Percentiles rank a stretch among this genome's conserved stretches.
These are phyloP conservation scores for Raffaelea ambrosiae DNA, from an alignment of 2,329 filamentous ascomycete genomes.

Conservation along the genomic window DNA sequence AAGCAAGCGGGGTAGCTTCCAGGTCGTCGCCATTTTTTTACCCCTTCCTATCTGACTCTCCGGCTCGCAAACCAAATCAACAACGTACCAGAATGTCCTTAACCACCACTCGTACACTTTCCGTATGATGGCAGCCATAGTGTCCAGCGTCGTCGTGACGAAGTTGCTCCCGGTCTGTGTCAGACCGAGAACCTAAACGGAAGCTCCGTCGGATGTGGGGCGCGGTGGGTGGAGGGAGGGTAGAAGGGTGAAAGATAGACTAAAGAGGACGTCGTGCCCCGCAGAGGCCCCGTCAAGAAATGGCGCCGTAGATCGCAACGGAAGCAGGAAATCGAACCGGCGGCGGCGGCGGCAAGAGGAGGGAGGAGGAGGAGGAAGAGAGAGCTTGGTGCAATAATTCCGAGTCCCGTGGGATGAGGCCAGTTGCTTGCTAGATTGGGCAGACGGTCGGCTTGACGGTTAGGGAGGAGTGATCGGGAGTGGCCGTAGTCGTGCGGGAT, in stretches of 20 bases:
- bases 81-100: slow-evolving; percentile 86
- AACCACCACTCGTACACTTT: slow-evolving; percentile 97
- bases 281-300: not conserved
- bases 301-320: not conserved
- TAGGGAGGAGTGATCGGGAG: no score
- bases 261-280: not conserved
- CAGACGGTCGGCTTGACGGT: no score
- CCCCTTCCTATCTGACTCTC: not conserved
- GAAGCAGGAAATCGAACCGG: not conserved
- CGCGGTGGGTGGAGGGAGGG: not conserved
- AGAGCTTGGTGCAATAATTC: no score
- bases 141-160: slow-evolving; percentile 19
- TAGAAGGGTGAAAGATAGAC: not conserved
- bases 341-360: not conserved
- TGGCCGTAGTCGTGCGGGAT: no score
- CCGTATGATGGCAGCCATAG: slow-evolving; percentile 86
- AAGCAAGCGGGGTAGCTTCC: slow-evolving; percentile 14
- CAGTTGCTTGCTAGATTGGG: no score
- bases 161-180: not conserved
- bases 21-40: slow-evolving; percentile 13
- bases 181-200: not conserved
- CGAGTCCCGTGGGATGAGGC: not conserved
- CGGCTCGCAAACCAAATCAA: not conserved
- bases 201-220: not conserved
- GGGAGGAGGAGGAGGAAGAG: not conserved